Evolutionary conservation across 192 early-diverging fungal species (phyloP).

Genomic region (Backusella australiensis): DNA sequence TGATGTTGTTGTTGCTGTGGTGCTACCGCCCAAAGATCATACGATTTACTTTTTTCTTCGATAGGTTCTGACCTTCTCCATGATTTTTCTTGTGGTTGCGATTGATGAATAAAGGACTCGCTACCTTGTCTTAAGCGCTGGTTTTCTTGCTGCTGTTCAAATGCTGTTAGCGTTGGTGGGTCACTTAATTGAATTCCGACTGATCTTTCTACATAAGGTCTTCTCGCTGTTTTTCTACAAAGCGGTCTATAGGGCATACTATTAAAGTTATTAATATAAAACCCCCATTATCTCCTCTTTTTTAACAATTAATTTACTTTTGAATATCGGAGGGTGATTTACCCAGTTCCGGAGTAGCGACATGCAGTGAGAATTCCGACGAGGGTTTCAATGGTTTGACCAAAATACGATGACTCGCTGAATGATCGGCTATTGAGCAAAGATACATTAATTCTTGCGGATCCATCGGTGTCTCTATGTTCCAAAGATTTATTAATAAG

Average conservation of each 20-base stretch:
- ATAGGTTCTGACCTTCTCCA: neutral
- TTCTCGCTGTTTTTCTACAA: constrained; percentile 1
- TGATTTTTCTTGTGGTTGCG: neutral
- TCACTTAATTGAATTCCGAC: constrained; percentile 29
- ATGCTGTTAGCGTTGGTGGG: constrained; percentile 9
- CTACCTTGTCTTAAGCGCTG: neutral
- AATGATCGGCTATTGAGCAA: constrained; percentile 32
- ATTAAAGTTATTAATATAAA: constrained; percentile 2
- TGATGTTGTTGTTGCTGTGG: neutral
- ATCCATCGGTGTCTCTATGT: constrained; percentile 20
- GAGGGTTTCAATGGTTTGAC: constrained; percentile 15
- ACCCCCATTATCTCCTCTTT: neutral
- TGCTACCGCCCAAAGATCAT: neutral
- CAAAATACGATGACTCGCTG: constrained; percentile 27
- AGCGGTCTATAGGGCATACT: constrained; percentile 13
- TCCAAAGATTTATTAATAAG: neutral
- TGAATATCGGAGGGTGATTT: constrained; percentile 24
- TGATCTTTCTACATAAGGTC: neutral
- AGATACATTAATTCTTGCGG: constrained; percentile 25
- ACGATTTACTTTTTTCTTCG: neutral
- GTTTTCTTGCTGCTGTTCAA: neutral
- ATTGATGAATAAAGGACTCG: neutral
- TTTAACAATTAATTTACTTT: neutral
- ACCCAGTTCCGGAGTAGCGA: constrained; percentile 31
- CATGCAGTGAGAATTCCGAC: constrained; percentile 4